Evolutionary conservation across 768 basidiomycete species (phyloP).

Genomic region (Amanita rubescens): DNA sequence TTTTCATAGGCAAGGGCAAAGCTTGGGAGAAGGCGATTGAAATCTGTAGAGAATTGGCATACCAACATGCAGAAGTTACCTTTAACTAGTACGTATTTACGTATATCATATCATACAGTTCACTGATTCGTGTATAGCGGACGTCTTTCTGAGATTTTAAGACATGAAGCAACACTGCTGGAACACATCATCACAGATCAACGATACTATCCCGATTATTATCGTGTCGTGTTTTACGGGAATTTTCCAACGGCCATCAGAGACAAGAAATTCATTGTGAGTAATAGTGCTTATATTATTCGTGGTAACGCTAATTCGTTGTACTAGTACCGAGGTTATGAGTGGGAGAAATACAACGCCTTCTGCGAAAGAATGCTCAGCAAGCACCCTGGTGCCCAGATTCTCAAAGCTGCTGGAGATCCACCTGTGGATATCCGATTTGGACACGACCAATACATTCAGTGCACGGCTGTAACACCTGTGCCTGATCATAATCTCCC

Average conservation of each 20-base stretch:
- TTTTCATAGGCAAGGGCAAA: conserved; percentile 76
- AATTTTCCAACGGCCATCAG: conserved; percentile 81
- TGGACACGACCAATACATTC: conserved; percentile 78
- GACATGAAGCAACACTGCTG: conserved; percentile 80
- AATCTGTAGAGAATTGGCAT: conserved; percentile 86
- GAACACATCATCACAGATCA: conserved; percentile 81
- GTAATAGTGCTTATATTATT: conserved; percentile 17
- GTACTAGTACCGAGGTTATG: conserved; percentile 81
- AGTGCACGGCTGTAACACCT: conserved; percentile 78
- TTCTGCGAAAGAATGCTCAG: conserved; percentile 89
- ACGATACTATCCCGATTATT: conserved; percentile 88
- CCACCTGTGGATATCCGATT: conserved; percentile 76
- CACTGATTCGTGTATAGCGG: conserved; percentile 33
- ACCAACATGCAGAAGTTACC: conserved; percentile 82
- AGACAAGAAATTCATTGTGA: conserved; percentile 86
- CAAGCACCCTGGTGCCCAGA: conserved; percentile 80
- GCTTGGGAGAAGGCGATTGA: conserved; percentile 96
- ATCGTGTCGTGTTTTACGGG: conserved; percentile 89
- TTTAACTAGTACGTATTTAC: conserved; percentile 72
- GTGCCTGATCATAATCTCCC: conserved; percentile 74
- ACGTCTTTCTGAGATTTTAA: conserved; percentile 77
- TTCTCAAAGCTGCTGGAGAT: conserved; percentile 67
- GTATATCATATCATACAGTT: conserved; percentile 6
- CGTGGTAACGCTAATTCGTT: conserved; percentile 5
- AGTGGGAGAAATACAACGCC: conserved; percentile 88